Conservation (phyloP, 371 early-diverging fungal genomes). For the Nematocida ausubeli region DNA sequence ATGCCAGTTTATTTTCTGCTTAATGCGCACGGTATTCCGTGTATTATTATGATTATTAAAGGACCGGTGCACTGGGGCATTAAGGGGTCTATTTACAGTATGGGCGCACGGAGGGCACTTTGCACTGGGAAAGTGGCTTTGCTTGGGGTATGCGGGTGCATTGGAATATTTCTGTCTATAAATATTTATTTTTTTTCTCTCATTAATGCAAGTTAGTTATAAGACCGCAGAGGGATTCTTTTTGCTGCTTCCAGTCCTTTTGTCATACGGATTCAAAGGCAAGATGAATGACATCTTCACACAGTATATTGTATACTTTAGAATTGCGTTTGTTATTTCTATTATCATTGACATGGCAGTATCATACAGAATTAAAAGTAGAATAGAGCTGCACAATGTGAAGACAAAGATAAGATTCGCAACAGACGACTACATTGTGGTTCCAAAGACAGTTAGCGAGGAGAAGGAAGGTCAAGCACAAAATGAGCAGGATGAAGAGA, state of each 20-base stretch:
- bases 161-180: constrained; percentile 1
- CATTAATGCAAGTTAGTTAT: constrained; percentile 47
- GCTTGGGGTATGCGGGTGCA: too few species aligned
- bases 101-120: too few species aligned
- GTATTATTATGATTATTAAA: too few species aligned
- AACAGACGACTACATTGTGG: constrained; percentile 52
- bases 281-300: constrained; percentile 10
- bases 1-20: too few species aligned
- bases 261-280: constrained; percentile 9
- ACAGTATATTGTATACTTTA: constrained; percentile 23
- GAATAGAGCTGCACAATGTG: constrained; percentile 58
- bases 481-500: constrained; percentile 53
- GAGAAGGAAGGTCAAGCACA: constrained; percentile 12
- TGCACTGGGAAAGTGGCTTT: too few species aligned
- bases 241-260: constrained; percentile 16
- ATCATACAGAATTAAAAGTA: constrained; percentile 57
- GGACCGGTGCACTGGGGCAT: too few species aligned
- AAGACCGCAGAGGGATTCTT: constrained; percentile 55
- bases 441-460: neutral
- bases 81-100: too few species aligned
- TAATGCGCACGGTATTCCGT: too few species aligned
- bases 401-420: constrained; percentile 60
- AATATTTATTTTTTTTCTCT: constrained; percentile 14
- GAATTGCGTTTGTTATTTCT: constrained; percentile 56
- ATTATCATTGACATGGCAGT: constrained; percentile 55